These are phyloP conservation scores for Carpinus fangiana DNA, from an alignment of 306 rosid species.

Conservation along the genomic window DNA sequence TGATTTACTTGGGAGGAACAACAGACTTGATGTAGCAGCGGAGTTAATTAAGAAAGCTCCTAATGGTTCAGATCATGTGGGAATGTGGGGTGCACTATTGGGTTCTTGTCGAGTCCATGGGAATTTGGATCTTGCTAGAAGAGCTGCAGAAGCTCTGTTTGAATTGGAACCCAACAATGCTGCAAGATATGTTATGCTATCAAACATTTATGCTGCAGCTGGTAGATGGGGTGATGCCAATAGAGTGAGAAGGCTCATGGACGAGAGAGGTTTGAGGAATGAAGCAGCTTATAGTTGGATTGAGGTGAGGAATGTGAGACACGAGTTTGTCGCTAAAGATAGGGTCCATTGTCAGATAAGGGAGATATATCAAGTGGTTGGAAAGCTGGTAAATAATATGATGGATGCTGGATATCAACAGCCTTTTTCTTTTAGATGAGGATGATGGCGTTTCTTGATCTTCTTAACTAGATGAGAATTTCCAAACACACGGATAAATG, in stretches of 20 bases:
- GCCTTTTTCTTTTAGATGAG: slow-evolving; percentile 36
- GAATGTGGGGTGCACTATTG: slow-evolving; percentile 65
- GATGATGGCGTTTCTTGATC: slow-evolving; percentile 27
- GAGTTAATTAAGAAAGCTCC: slow-evolving; percentile 46
- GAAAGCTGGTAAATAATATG: slow-evolving; percentile 47
- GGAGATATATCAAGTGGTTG: slow-evolving; percentile 44
- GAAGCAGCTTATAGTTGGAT: slow-evolving; percentile 62
- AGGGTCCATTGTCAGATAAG: slow-evolving; percentile 44
- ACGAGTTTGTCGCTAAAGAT: slow-evolving; percentile 55
- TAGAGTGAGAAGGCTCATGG: slow-evolving; percentile 48
- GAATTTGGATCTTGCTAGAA: slow-evolving; percentile 49
- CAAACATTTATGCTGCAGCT: slow-evolving; percentile 62
- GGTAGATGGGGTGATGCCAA: slow-evolving; percentile 53
- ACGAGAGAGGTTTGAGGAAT: slow-evolving; percentile 50
- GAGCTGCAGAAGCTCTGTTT: slow-evolving; percentile 58
- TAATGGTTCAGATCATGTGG: slow-evolving; percentile 39
- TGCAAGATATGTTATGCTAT: slow-evolving; percentile 62
- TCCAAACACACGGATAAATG: not conserved
- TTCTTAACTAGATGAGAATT: slow-evolving; percentile 5
- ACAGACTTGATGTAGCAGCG: slow-evolving; percentile 48
- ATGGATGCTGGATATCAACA: slow-evolving; percentile 40
- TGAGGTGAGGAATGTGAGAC: slow-evolving; percentile 52
- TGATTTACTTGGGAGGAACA: slow-evolving; percentile 67
- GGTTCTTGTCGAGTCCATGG: slow-evolving; percentile 58
- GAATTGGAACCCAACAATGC: slow-evolving; percentile 58